phyloP scores from a whole-genome alignment of 306 rosid genomes.

The Castanea mollissima region DNA sequence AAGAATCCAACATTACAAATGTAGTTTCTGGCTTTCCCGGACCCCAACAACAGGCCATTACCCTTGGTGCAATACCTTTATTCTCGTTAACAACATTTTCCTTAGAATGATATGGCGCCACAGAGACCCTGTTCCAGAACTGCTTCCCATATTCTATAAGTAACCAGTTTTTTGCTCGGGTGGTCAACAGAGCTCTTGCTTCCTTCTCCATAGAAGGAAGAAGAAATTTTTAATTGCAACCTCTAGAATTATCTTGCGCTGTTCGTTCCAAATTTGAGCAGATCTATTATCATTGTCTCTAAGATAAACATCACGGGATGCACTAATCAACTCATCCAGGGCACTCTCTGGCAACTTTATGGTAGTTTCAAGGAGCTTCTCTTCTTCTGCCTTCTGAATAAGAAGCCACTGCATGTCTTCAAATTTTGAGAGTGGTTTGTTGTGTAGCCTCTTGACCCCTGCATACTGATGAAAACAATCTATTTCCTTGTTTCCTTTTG shows the following conservation, averaged over 20 bases:
- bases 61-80: slow-evolving; percentile 16
- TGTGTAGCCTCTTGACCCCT: slow-evolving; percentile 42
- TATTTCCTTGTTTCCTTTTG: slow-evolving; percentile 27
- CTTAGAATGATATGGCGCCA: slow-evolving; percentile 29
- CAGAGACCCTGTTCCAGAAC: slow-evolving; percentile 44
- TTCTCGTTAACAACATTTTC: slow-evolving; percentile 7
- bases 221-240: slow-evolving; percentile 36
- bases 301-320: slow-evolving; percentile 31
- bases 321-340: slow-evolving; percentile 26
- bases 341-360: slow-evolving; percentile 35
- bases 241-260: slow-evolving; percentile 37
- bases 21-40: slow-evolving; percentile 46
- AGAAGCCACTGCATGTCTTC: slow-evolving; percentile 47
- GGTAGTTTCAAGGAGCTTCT: slow-evolving; percentile 42
- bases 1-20: slow-evolving; percentile 46
- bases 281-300: slow-evolving; percentile 23
- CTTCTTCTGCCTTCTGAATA: slow-evolving; percentile 45
- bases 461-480: slow-evolving; percentile 38
- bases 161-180: slow-evolving; percentile 37
- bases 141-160: slow-evolving; percentile 40
- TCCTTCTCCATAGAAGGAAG: slow-evolving; percentile 53
- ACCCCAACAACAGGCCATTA: slow-evolving; percentile 51
- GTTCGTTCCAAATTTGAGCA: slow-evolving; percentile 42
- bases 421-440: slow-evolving; percentile 44
- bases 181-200: slow-evolving; percentile 33